Percentiles rank a stretch among this genome's conserved stretches.
Evolutionary conservation across 2,329 filamentous ascomycete genomes (phyloP).

Genomic region (Colletotrichum abscissum): DNA sequence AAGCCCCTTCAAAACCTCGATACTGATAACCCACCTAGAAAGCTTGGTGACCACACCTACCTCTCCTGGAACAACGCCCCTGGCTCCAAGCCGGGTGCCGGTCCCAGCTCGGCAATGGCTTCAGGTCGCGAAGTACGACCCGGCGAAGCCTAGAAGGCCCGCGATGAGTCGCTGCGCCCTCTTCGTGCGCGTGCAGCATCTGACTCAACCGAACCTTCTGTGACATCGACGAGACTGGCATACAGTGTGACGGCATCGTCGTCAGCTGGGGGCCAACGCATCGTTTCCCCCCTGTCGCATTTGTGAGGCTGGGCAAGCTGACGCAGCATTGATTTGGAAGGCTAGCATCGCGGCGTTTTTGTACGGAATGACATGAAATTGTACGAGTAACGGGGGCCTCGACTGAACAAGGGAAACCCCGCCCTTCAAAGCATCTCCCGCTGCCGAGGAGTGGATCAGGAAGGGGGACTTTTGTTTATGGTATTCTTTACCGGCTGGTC

Average conservation of each 20-base stretch:
- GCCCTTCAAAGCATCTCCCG: neutral
- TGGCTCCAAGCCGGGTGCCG: conserved; percentile 52
- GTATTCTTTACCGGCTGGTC: neutral
- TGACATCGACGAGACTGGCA: conserved; percentile 2
- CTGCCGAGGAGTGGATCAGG: neutral
- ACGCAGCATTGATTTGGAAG: neutral
- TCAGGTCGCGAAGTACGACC: conserved; percentile 67
- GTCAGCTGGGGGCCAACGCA: conserved; percentile 13
- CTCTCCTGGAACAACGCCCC: conserved; percentile 87
- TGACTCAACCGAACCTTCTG: conserved; percentile 9
- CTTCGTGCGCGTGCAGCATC: conserved; percentile 24
- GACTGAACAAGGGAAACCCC: neutral
- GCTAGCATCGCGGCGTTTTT: conserved; percentile 2
- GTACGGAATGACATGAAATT: conserved; percentile 31
- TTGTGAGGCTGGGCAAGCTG: neutral
- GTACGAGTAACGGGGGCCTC: conserved; percentile 28
- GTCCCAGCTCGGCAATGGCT: conserved; percentile 56
- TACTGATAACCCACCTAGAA: conserved; percentile 62
- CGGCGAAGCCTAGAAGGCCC: conserved; percentile 53
- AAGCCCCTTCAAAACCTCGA: neutral
- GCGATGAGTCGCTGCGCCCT: conserved; percentile 38
- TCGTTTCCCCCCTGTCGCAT: conserved; percentile 10
- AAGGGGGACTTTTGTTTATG: neutral
- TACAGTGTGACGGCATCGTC: conserved; percentile 29
- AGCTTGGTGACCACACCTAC: conserved; percentile 98